These are phyloP conservation scores for Rhodotorula sp. DNA, from an alignment of 1,284 basidiomycete genomes.

Conservation along the genomic window DNA sequence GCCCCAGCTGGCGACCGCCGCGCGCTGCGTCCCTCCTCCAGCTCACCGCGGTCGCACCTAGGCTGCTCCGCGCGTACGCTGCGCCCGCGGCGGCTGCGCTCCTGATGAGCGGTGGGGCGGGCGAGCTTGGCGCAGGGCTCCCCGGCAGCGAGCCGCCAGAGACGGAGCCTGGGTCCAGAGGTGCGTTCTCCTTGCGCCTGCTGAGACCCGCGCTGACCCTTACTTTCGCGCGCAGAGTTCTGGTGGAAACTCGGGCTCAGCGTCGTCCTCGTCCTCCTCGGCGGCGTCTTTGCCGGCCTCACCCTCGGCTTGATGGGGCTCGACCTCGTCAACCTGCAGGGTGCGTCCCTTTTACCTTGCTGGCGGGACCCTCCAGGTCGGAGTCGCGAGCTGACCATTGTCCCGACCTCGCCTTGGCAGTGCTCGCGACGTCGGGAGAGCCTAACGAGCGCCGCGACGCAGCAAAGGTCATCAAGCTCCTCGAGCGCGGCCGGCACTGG, in stretches of 20 bases:
- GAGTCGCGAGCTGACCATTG: not conserved
- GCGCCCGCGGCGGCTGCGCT: slow-evolving; percentile 10
- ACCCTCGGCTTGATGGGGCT: slow-evolving; percentile 62
- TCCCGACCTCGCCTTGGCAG: slow-evolving; percentile 52
- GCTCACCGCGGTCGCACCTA: slow-evolving; percentile 5
- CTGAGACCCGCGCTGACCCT: not conserved
- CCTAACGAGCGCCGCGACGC: slow-evolving; percentile 47
- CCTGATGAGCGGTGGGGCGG: not conserved
- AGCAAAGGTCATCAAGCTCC: slow-evolving; percentile 51
- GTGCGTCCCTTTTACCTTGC: too few relatives aligned
- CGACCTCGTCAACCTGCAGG: slow-evolving; percentile 80
- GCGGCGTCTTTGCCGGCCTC: slow-evolving; percentile 57
- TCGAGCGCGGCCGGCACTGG: slow-evolving; percentile 51
- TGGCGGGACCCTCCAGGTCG: too few relatives aligned
- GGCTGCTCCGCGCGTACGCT: slow-evolving; percentile 4
- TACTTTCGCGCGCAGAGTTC: slow-evolving; percentile 11
- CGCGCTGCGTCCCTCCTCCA: slow-evolving; percentile 6
- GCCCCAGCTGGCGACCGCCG: not conserved
- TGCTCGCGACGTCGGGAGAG: slow-evolving; percentile 52
- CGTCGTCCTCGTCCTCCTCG: slow-evolving; percentile 26
- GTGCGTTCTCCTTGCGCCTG: not conserved
- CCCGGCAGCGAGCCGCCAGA: slow-evolving; percentile 4
- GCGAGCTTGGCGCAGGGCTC: not conserved
- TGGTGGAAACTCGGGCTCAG: slow-evolving; percentile 35
- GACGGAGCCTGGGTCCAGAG: slow-evolving; percentile 1